A percentile compares a stretch with the other conserved stretches of the same genome.
phyloP scores from a whole-genome alignment of 306 rosid species.

The Pterocarpus macrocarpus region DNA sequence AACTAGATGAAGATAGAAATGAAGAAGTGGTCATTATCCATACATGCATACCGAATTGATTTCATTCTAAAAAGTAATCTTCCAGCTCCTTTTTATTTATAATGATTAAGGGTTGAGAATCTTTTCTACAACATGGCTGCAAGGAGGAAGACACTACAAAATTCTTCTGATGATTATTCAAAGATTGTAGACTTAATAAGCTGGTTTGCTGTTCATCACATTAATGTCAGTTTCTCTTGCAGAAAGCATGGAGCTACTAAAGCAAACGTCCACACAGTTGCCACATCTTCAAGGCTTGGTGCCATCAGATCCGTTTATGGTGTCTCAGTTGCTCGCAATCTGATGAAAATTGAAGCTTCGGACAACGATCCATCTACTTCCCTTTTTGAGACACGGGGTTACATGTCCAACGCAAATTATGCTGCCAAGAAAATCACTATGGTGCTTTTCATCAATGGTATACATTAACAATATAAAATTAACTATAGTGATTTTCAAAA shows the following conservation, averaged over 20 bases:
- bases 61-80: no score
- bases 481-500: slow-evolving; percentile 59
- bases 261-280: slow-evolving; percentile 83
- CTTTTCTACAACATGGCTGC: slow-evolving; percentile 94
- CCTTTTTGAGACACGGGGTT: slow-evolving; percentile 81
- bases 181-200: slow-evolving; percentile 92
- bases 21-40: no score
- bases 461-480: slow-evolving; percentile 14
- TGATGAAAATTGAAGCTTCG: slow-evolving; percentile 73
- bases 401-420: slow-evolving; percentile 78
- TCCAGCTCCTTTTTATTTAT: no score
- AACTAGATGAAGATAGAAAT: no score
- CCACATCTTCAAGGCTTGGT: slow-evolving; percentile 72
- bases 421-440: slow-evolving; percentile 87
- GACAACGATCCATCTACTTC: slow-evolving; percentile 69
- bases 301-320: slow-evolving; percentile 92
- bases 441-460: slow-evolving; percentile 96
- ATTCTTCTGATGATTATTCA: slow-evolving; percentile 86
- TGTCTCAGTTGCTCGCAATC: slow-evolving; percentile 77
- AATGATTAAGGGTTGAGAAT: slow-evolving; percentile 71
- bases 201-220: slow-evolving; percentile 90
- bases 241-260: slow-evolving; percentile 92
- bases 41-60: no score
- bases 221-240: slow-evolving; percentile 81
- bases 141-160: slow-evolving; percentile 83